A percentile compares a stretch with the other conserved stretches of the same genome.
Evolutionary conservation across 1,284 basidiomycete species (phyloP).

Genomic region (Apiotrichum mycotoxinovorans): DNA sequence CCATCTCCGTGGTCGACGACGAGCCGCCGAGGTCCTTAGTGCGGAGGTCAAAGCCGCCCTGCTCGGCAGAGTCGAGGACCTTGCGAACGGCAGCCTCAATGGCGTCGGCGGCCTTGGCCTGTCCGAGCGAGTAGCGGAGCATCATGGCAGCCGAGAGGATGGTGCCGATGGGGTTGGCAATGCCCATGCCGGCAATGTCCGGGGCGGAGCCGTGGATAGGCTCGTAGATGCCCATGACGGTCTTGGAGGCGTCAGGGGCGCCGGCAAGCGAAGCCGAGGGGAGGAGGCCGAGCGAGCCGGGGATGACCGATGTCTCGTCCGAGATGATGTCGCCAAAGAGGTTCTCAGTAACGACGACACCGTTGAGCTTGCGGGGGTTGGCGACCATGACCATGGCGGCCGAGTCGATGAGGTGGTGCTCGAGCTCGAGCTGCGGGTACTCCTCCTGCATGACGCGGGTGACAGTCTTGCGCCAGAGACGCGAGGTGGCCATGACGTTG

Average conservation of each 20-base stretch:
- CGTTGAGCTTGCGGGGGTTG: conserved; percentile 90
- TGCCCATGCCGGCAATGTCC: conserved; percentile 79
- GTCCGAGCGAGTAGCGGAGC: conserved; percentile 59
- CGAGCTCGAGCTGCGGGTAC: conserved; percentile 77
- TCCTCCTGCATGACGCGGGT: conserved; percentile 75
- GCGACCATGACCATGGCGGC: conserved; percentile 94
- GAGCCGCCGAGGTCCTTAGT: conserved; percentile 86
- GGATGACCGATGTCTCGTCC: conserved; percentile 95
- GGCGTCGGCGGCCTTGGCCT: conserved; percentile 43
- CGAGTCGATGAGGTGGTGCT: conserved; percentile 89
- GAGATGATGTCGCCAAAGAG: conserved; percentile 95
- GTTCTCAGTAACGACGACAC: conserved; percentile 86
- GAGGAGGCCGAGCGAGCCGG: conserved; percentile 91
- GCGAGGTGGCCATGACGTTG: conserved; percentile 92
- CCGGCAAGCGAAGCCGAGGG: conserved; percentile 85
- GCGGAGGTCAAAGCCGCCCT: conserved; percentile 74
- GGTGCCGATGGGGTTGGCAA: conserved; percentile 87
- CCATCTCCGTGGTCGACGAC: conserved; percentile 71
- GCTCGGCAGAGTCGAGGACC: conserved; percentile 69
- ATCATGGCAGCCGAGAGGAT: conserved; percentile 92
- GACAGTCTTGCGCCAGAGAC: conserved; percentile 91
- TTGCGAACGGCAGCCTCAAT: conserved; percentile 86
- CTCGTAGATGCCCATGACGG: conserved; percentile 75
- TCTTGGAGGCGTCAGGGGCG: conserved; percentile 67
- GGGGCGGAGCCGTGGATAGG: conserved; percentile 86